Percentiles rank a stretch among this genome's conserved stretches.
phyloP scores from a whole-genome alignment of 2,329 filamentous ascomycete genomes.

The Incumbomyces delicatus region DNA sequence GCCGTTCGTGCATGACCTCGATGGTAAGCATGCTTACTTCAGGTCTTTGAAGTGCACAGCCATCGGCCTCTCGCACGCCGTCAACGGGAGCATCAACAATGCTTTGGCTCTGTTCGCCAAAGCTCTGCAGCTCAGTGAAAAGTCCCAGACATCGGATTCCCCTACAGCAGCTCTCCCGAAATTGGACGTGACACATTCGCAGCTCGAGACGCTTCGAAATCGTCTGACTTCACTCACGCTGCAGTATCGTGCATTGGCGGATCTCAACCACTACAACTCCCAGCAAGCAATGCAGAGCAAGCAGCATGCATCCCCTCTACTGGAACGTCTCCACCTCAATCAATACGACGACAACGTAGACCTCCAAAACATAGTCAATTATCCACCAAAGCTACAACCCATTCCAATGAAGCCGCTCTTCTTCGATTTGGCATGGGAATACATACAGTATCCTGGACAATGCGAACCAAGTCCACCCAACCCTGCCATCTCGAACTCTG shows the following conservation, averaged over 20 bases:
- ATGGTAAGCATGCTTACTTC: constrained; percentile 73
- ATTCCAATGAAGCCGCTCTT: constrained; percentile 93
- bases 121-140: constrained; percentile 53
- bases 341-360: constrained; percentile 57
- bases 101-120: constrained; percentile 76
- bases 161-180: constrained; percentile 45
- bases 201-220: constrained; percentile 49
- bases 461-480: constrained; percentile 14
- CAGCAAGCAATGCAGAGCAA: constrained; percentile 39
- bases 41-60: constrained; percentile 79
- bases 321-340: constrained; percentile 68
- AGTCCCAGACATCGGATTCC: constrained; percentile 19
- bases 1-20: constrained; percentile 64
- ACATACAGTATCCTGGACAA: constrained; percentile 78
- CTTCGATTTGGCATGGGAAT: constrained; percentile 95
- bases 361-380: constrained; percentile 70
- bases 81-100: constrained; percentile 62
- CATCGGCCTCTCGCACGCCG: constrained; percentile 72
- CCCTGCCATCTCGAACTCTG: neutral
- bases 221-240: constrained; percentile 64
- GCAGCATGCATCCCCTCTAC: constrained; percentile 47
- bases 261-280: constrained; percentile 52
- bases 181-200: constrained; percentile 54
- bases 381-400: constrained; percentile 71
- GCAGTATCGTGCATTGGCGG: constrained; percentile 75